A percentile compares a stretch with the other conserved stretches of the same genome.
Evolutionary conservation across 1,139 yeast species (phyloP).

Genomic region (Lizanozyma gosingica): DNA sequence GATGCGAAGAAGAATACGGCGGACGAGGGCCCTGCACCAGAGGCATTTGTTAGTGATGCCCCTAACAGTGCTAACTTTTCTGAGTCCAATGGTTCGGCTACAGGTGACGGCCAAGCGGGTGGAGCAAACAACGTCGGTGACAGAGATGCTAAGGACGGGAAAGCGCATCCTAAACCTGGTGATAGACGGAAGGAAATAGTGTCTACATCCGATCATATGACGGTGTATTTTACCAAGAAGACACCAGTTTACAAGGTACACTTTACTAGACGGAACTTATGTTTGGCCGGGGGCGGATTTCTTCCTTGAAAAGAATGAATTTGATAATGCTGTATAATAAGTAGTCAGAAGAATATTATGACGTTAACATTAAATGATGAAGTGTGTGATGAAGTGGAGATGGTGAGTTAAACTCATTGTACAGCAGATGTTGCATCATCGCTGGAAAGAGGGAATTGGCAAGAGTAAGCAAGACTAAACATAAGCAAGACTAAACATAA

Average conservation of each 20-base stretch:
- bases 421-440: too few relatives aligned
- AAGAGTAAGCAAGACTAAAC: too few relatives aligned
- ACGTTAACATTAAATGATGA: too few relatives aligned
- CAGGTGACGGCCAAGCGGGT: constrained; percentile 6
- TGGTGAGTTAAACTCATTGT: too few relatives aligned
- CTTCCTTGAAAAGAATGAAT: neutral
- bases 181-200: constrained; percentile 57
- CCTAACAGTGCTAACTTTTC: constrained; percentile 8
- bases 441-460: too few relatives aligned
- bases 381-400: too few relatives aligned
- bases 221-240: constrained; percentile 87
- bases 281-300: constrained; percentile 89
- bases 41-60: constrained; percentile 34
- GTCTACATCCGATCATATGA: constrained; percentile 84
- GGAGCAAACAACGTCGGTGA: constrained; percentile 6
- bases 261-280: constrained; percentile 83
- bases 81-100: constrained; percentile 8
- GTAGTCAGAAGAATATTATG: too few relatives aligned
- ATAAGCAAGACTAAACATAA: too few relatives aligned
- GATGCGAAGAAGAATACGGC: constrained; percentile 80
- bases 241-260: constrained; percentile 92
- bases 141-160: constrained; percentile 19
- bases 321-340: too few relatives aligned
- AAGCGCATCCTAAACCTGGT: neutral
- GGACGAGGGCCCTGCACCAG: constrained; percentile 79